Percentiles rank a stretch among this genome's conserved stretches.
Evolutionary conservation across 257 asterid genomes (phyloP).

Genomic region (Paraleonurus japonicus): DNA sequence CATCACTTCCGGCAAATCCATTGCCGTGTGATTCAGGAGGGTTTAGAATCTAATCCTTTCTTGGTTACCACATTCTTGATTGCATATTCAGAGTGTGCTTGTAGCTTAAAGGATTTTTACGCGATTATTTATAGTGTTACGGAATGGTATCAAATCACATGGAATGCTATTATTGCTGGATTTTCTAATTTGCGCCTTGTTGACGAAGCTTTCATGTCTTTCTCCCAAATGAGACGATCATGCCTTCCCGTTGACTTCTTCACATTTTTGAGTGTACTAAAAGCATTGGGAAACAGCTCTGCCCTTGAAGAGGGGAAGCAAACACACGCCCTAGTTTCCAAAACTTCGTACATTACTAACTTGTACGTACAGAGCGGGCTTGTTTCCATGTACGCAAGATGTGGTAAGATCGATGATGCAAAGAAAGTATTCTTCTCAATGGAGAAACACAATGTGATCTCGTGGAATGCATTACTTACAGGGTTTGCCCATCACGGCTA

Average conservation of each 20-base stretch:
- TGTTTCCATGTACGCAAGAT: slow-evolving; percentile 68
- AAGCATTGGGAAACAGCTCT: slow-evolving; percentile 50
- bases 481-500: slow-evolving; percentile 57
- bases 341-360: slow-evolving; percentile 35
- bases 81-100: slow-evolving; percentile 45
- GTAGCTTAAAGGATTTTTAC: slow-evolving; percentile 41
- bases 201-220: slow-evolving; percentile 46
- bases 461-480: slow-evolving; percentile 64
- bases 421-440: slow-evolving; percentile 47
- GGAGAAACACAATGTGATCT: slow-evolving; percentile 48
- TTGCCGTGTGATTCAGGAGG: slow-evolving; percentile 47
- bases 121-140: slow-evolving; percentile 32
- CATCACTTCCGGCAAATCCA: slow-evolving; percentile 53
- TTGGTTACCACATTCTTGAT: slow-evolving; percentile 45
- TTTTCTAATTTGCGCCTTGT: slow-evolving; percentile 48
- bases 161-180: slow-evolving; percentile 70
- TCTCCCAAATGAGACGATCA: slow-evolving; percentile 43
- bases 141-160: slow-evolving; percentile 56
- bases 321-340: slow-evolving; percentile 46
- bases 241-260: slow-evolving; percentile 40
- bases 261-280: slow-evolving; percentile 54
- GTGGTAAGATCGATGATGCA: slow-evolving; percentile 51
- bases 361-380: slow-evolving; percentile 47
- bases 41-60: slow-evolving; percentile 41
- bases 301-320: slow-evolving; percentile 55